Conservation (phyloP, 2,329 filamentous ascomycete genomes). For the Alternaria hordeiaustralica region DNA sequence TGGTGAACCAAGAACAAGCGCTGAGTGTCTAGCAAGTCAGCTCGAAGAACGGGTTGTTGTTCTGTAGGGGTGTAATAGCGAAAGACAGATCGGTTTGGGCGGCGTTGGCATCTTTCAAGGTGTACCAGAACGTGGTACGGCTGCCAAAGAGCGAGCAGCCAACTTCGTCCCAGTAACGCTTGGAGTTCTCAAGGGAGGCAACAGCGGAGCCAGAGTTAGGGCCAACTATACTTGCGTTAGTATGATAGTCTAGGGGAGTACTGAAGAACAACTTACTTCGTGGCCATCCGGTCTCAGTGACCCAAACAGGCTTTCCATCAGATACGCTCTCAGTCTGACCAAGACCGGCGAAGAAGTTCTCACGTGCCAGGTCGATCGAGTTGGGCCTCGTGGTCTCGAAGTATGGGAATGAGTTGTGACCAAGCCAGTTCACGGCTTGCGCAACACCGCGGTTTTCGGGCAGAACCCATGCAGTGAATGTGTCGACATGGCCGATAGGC, state of each 20-base stretch:
- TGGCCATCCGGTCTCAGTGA: slow-evolving; percentile 88
- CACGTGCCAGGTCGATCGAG: slow-evolving; percentile 66
- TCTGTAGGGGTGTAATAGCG: slow-evolving; percentile 61
- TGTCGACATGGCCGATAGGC: slow-evolving; percentile 83
- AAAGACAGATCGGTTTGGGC: slow-evolving; percentile 52
- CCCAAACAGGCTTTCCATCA: slow-evolving; percentile 75
- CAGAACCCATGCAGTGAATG: slow-evolving; percentile 76
- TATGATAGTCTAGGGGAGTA: neutral
- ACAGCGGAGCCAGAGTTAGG: slow-evolving; percentile 31
- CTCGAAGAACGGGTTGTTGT: slow-evolving; percentile 59
- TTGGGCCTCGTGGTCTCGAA: slow-evolving; percentile 68
- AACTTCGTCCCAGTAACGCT: slow-evolving; percentile 36
- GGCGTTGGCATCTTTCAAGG: slow-evolving; percentile 52
- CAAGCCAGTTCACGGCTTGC: slow-evolving; percentile 75
- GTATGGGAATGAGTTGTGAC: slow-evolving; percentile 86
- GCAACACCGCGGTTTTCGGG: slow-evolving; percentile 72
- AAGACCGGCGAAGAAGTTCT: slow-evolving; percentile 71
- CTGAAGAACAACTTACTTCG: slow-evolving; percentile 3
- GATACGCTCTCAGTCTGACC: slow-evolving; percentile 64
- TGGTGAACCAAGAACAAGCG: too few relatives aligned
- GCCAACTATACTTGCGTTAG: slow-evolving; percentile 11
- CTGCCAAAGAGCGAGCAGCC: slow-evolving; percentile 38
- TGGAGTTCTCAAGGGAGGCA: slow-evolving; percentile 33
- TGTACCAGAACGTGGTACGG: slow-evolving; percentile 42
- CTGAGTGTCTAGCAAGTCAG: slow-evolving; percentile 52